Base-by-base conservation (phyloP, 257 asterid genomes). In the Capsicum rhomboideum region DNA sequence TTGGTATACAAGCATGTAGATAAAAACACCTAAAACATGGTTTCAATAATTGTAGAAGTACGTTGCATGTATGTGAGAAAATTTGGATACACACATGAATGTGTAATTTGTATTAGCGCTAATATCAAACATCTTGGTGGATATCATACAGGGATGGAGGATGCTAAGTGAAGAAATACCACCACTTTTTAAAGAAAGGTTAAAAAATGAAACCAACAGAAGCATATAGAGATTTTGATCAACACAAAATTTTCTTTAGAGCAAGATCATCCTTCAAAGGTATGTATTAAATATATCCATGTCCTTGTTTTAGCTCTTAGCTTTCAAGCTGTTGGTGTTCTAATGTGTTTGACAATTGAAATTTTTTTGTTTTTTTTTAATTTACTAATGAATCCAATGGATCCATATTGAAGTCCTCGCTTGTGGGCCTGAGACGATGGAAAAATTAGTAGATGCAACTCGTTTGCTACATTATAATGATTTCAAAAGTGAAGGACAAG, bases 401-500 rank as follows among this genome's bases (percentile, higher is more conserved):
- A 87, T 90, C 93, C 0, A 90, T 58, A 83, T 89, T 44, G 98
- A 97, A 4, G 97, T 93, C 42, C 61, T 93, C 49, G 94, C 93
- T 17, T 92, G 97, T 77, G 98, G 98, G 72, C 98, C 97, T 6
- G 95, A 89, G 87, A 71, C 92, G 54, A 89, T 93, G 97, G 90
- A 91, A 84, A 92, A 89, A 68, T 89, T 89, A 0, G 88, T 93
- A 44, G 97, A 97, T 78, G 83, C 86, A 85, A 89, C 91, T 23
- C 92, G 92, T 88, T 86, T 82, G 79, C 84, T 31, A 78, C 85
- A 54, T 46, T 64, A 85, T 52, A 80, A 40, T 61, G 83, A 68
- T 84, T 84, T 86, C 17, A 75, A 79, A 44, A 81, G n/a, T 64
- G 83, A 85, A 56, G 83, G 80, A 6, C 86, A 82, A 46, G n/a